Evolutionary conservation across 2,329 filamentous ascomycete species (phyloP).

Genomic region (Alternaria gansuensis): DNA sequence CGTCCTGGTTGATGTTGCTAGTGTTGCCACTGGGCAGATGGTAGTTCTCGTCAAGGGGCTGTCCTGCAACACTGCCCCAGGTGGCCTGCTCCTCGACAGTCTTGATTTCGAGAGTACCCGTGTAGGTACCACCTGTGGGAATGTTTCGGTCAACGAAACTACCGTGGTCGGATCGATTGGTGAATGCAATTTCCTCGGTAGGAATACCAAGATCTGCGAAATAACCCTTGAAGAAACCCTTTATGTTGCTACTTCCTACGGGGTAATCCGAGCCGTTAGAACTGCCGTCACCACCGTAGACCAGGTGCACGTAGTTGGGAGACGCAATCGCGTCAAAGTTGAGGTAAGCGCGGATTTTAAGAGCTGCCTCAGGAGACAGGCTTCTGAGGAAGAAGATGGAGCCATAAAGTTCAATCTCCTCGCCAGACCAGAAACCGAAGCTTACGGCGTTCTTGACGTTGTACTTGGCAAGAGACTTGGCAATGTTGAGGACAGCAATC

Average conservation of each 20-base stretch:
- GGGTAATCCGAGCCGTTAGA: conserved; percentile 47
- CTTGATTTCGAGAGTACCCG: conserved; percentile 53
- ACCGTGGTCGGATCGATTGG: conserved; percentile 53
- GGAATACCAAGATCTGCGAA: conserved; percentile 40
- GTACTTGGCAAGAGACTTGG: conserved; percentile 51
- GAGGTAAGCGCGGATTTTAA: conserved; percentile 52
- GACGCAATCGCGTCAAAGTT: conserved; percentile 57
- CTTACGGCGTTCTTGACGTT: conserved; percentile 52
- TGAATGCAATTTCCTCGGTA: conserved; percentile 47
- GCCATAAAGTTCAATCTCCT: conserved; percentile 52
- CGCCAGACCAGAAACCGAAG: conserved; percentile 53
- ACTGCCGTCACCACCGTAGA: conserved; percentile 52
- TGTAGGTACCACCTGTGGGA: conserved; percentile 50
- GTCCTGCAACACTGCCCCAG: conserved; percentile 46
- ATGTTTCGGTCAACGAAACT: conserved; percentile 50
- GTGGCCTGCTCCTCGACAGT: conserved; percentile 46
- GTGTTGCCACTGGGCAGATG: conserved; percentile 49
- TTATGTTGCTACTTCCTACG: conserved; percentile 44
- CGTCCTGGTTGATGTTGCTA: conserved; percentile 45
- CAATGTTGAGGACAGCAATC: conserved; percentile 50
- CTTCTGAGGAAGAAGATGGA: conserved; percentile 47
- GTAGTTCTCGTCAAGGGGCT: conserved; percentile 36
- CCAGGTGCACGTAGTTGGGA: conserved; percentile 49
- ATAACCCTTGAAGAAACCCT: conserved; percentile 47
- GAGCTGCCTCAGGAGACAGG: conserved; percentile 37